Base-by-base conservation (phyloP, 768 basidiomycete genomes). In the Rhizopogon vulgaris region DNA sequence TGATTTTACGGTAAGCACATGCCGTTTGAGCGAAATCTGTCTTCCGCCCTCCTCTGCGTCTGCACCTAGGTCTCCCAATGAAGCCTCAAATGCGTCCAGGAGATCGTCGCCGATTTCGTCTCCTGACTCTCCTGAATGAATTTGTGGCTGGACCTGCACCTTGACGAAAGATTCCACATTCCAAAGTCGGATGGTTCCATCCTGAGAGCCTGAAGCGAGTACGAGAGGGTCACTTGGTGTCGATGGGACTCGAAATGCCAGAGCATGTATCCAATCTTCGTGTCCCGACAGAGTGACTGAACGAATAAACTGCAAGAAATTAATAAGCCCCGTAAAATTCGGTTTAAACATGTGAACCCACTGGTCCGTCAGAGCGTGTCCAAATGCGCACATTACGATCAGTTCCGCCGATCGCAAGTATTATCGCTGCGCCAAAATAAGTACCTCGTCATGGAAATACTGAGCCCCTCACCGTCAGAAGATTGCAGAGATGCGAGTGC, bases 121-220 rank as follows among this genome's bases (percentile, higher is more conserved):
- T 6, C 41, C 55, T 12, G 63, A 60, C 32, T 70, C 55, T 47
- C 63, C 55, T 18, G 36, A 39, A 18, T 52, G 27, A 50, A 58
- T 43, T 25, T 50, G 28, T 32, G 40, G 37, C 51, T 32, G 41
- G 43, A 49, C 32, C 62, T 61, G 37, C 43, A 41, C 18, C 53
- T 71, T 72, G 38, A 63, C 66, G 30, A 81, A 66, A 15, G 71
- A 62, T 40, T 86, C 81, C 56, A 99, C 83, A 52, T 83, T 84
- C 96, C 96, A 99, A 4, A 98, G 71, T 38, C 96, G 84, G 49
- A 98, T 90, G 27, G 90, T 94, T 7, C 84, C 83, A 64, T 99
- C 96, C 69, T 98, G 96, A 8, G 94, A 94, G 1, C 93, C 96
- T 22, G 94, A 94, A 1, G 96, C 94, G 36, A 99, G 75, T 0